Evolutionary conservation across 495 filamentous ascomycete species (phyloP).

Genomic region (Cryomyces antarcticus): DNA sequence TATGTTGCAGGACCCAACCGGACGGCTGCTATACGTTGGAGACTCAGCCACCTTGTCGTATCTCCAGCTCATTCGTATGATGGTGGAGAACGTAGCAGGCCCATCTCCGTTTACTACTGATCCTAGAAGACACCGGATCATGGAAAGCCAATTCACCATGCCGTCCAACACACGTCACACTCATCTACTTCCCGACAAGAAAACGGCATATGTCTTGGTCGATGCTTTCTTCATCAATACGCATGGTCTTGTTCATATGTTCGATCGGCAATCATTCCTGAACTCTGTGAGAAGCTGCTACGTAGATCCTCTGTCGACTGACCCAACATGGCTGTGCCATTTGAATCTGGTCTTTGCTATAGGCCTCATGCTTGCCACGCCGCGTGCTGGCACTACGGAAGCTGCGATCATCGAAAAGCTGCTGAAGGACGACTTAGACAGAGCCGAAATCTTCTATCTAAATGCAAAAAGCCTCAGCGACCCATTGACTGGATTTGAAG

Average conservation of each 20-base stretch:
- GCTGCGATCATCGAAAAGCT: slow-evolving; percentile 30
- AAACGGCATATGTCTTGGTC: slow-evolving; percentile 32
- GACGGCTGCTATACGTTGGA: slow-evolving; percentile 44
- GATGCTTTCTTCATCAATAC: slow-evolving; percentile 42
- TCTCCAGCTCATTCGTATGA: slow-evolving; percentile 49
- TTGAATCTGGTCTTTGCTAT: slow-evolving; percentile 38
- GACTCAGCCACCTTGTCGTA: slow-evolving; percentile 55
- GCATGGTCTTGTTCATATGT: slow-evolving; percentile 33
- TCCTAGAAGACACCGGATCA: slow-evolving; percentile 45
- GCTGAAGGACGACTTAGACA: slow-evolving; percentile 22
- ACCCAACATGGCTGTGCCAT: slow-evolving; percentile 30
- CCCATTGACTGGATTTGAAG: slow-evolving; percentile 35
- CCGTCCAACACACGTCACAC: slow-evolving; percentile 25
- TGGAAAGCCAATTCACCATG: slow-evolving; percentile 35
- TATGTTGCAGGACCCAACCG: slow-evolving; percentile 38
- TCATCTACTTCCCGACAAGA: slow-evolving; percentile 30
- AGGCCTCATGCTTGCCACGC: slow-evolving; percentile 35
- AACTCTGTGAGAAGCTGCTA: slow-evolving; percentile 30
- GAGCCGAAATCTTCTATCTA: slow-evolving; percentile 37
- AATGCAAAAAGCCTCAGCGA: slow-evolving; percentile 34
- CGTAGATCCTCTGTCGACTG: slow-evolving; percentile 27
- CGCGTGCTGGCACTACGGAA: slow-evolving; percentile 25
- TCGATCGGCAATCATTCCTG: slow-evolving; percentile 29
- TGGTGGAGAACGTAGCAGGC: slow-evolving; percentile 46
- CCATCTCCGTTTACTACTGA: slow-evolving; percentile 47